Base-by-base conservation (phyloP, 2,329 filamentous ascomycete genomes). In the Monosporascus sp. region DNA sequence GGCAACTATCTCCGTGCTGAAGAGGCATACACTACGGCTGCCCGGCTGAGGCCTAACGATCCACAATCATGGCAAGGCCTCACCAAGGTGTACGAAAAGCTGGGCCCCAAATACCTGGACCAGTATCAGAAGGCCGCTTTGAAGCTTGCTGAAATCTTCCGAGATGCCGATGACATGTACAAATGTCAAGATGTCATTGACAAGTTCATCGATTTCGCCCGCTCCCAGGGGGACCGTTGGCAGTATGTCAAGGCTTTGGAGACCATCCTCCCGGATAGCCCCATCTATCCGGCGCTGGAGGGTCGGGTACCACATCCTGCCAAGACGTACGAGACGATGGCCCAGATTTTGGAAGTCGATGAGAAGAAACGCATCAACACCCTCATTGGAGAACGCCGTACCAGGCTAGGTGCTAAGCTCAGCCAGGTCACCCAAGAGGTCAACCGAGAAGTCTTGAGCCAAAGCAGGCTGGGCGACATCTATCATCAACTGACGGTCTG, bases 41-140 rank as follows among this genome's bases (percentile, higher is more conserved):
- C 88, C 6, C 76, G 78, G 20, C 74, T 90, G 56, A 92, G 90
- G 58, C 82, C 85, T 1, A 76, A 82, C 18, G 91, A 97, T 60
- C 75, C 83, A n/a, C 88, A 93, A 63, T 89, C 89, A 59, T 97
- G 90, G 90, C 89, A 96, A 67, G 94, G 94, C 1, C 76, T 99
- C 46, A 81, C 94, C 68, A 89, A 86, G 64, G 72, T 97, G 31
- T 97, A 90, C 67, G 90, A 96, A 71, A 87, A 84, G 62, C 88
- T 91, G 65, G 85, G 83, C 17, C 70, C 75, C 31, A 78, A 80
- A 51, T 89, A 86, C 62, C 73, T 97, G 15, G 78, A 82, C 51
- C 80, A 86, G 48, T 96, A 96, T 65, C 86, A 88, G 47, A 74
- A 83, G 46, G 89, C 88, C 1, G 87, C 85, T 2, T 70, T 91